A percentile compares a stretch with the other conserved stretches of the same genome.
Evolutionary conservation across 345 rosid species (phyloP).

Genomic region (Gossypium herbaceum): DNA sequence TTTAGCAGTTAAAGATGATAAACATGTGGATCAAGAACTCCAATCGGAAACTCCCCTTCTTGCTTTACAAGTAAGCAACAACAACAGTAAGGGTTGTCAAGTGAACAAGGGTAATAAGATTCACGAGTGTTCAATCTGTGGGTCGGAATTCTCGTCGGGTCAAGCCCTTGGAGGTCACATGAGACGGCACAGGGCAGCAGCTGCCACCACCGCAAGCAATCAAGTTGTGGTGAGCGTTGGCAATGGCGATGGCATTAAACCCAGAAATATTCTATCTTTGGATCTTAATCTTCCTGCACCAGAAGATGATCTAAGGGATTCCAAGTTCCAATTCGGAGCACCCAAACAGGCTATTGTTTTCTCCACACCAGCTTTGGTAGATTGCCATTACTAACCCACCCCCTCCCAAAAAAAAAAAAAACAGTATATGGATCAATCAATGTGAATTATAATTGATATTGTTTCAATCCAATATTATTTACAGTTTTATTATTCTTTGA

Average conservation of each 20-base stretch:
- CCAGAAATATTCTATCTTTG: constrained; percentile 47
- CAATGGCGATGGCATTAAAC: constrained; percentile 26
- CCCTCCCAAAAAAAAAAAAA: not conserved
- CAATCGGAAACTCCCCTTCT: constrained; percentile 8
- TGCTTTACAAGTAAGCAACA: constrained; percentile 32
- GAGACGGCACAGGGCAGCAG: constrained; percentile 74
- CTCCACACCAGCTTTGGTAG: constrained; percentile 74
- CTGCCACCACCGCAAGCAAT: constrained; percentile 9
- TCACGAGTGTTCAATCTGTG: constrained; percentile 95
- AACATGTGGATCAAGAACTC: constrained; percentile 15
- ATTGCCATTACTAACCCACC: constrained; percentile 69
- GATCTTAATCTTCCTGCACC: constrained; percentile 99
- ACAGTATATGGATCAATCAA: constrained; percentile 10
- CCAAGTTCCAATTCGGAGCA: constrained; percentile 61
- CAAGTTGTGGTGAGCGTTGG: constrained; percentile 12
- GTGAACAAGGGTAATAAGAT: constrained; percentile 38
- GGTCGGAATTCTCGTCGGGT: constrained; percentile 87
- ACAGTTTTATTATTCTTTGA: constrained; percentile 28
- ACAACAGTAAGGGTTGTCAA: constrained; percentile 16
- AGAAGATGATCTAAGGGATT: constrained; percentile 56
- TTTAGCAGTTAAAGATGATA: constrained; percentile 10
- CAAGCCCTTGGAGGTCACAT: constrained; percentile 99
- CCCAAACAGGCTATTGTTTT: constrained; percentile 41
- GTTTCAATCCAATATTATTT: constrained; percentile 16
- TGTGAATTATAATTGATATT: constrained; percentile 41